Base-by-base conservation (phyloP, 768 basidiomycete species). In the Podaxis sp. region DNA sequence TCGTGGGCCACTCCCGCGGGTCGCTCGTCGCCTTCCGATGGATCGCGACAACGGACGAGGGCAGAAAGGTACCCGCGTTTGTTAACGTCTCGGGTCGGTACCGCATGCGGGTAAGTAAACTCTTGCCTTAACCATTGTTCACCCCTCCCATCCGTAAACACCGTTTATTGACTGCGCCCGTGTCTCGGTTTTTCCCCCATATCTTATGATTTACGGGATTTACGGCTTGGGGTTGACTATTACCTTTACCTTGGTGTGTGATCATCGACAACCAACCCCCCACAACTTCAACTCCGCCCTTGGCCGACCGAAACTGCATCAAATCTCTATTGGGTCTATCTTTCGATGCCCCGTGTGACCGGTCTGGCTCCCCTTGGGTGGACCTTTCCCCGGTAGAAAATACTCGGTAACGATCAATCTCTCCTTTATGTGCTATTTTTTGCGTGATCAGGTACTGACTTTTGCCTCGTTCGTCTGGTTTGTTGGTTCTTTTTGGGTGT, bases 1-100 rank as follows among this genome's bases (percentile, higher is more conserved):
- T 94, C 41, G 82, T 94, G 5, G 91, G 87, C 1, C 93, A 94
- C 72, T 94, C 91, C 15, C 85, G 90, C 38, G 92, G 89, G 6
- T 84, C 87, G 24, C 71, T 93, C n/a, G 83, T 82, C 19, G 83
- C 79, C 0, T 82, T 89, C 69, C 76, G 80, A 61, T 94, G 91
- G 91, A 67, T 91, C 25, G 85, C 86, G 68, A 85, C 81, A 15
- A 77, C 85, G 1, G 78, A 82, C 51, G 85, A 85, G 65, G 89
- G 86, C 25, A 77, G 74, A 62, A 73, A 70, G 47, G 84, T 88
- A 46, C 73, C 81, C 8, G 84, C 82, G 5, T 88, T 87, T 59
- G 86, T 93, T 46, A 93, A 93, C 67, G 85, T 82, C 25, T 86
- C 90, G 17, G 91, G 86, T 5, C 82, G 93, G 56, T 93, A 92